Conservation (phyloP, 1,139 yeast genomes). For the Candida sanyaensis region DNA sequence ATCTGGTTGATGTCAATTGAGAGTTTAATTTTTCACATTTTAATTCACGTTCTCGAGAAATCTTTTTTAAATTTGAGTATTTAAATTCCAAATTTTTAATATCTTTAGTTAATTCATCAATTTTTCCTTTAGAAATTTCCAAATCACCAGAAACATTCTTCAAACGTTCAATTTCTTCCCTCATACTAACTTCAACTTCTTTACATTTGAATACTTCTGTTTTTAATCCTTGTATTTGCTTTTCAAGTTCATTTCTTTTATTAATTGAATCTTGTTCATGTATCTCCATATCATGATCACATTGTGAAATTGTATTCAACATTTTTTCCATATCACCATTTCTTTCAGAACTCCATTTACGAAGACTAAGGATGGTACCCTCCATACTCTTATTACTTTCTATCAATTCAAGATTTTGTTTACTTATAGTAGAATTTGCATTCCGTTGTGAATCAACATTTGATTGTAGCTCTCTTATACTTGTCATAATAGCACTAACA, state of each 20-base stretch:
- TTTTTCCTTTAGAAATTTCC: not conserved
- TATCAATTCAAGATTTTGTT: not conserved
- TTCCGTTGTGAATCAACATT: not conserved
- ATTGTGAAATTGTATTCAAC: not conserved
- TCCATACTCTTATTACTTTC: not conserved
- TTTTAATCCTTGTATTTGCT: not conserved
- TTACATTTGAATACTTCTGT: not conserved
- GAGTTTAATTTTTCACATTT: slow-evolving; percentile 5
- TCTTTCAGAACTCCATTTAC: not conserved
- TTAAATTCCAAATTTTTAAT: slow-evolving; percentile 6
- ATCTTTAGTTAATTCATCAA: not conserved
- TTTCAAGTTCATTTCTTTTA: not conserved
- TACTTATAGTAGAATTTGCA: not conserved
- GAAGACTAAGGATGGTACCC: not conserved
- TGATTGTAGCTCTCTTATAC: not conserved
- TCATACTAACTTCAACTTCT: slow-evolving; percentile 2
- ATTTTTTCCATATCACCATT: not conserved
- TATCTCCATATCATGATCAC: not conserved
- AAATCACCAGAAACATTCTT: not conserved
- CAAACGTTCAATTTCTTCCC: not conserved
- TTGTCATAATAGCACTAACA: not conserved
- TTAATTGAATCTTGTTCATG: not conserved
- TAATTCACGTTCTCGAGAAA: slow-evolving; percentile 5
- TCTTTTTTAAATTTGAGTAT: slow-evolving; percentile 6
- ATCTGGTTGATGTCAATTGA: slow-evolving; percentile 9